Conservation (phyloP, 352 stramenopile species). For the Globisporangium orthogonon region DNA sequence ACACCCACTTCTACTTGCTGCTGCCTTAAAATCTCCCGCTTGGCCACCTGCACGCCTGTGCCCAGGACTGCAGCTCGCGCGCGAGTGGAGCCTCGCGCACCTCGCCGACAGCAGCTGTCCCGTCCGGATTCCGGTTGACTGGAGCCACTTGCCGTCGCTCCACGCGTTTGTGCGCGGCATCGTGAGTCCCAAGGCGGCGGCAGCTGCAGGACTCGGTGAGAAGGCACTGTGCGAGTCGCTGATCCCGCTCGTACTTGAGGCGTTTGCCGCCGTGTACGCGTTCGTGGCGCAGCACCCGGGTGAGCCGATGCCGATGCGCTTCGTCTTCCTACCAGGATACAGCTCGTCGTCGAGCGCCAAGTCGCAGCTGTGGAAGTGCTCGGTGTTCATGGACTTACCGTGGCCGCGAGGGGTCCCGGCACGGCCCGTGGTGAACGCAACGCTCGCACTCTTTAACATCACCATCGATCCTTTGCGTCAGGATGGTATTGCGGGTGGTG, state of each 20-base stretch:
- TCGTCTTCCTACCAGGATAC: constrained; percentile 24
- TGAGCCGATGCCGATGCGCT: constrained; percentile 40
- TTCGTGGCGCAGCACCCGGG: constrained; percentile 28
- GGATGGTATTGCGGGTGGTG: constrained; percentile 7
- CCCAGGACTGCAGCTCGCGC: constrained; percentile 35
- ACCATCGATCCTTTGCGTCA: constrained; percentile 36
- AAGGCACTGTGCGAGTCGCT: constrained; percentile 13
- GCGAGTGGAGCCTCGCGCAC: constrained; percentile 45
- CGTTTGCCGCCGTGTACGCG: constrained; percentile 36
- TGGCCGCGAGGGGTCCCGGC: constrained; percentile 19
- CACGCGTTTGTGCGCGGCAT: constrained; percentile 37
- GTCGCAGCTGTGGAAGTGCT: constrained; percentile 36
- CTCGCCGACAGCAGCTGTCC: constrained; percentile 34
- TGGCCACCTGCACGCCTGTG: background rate
- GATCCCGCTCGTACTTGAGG: constrained; percentile 31
- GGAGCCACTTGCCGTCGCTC: constrained; percentile 27
- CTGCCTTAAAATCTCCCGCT: background rate
- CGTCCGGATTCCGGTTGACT: constrained; percentile 34
- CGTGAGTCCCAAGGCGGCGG: constrained; percentile 29
- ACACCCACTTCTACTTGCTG: too few species aligned
- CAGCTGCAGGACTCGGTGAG: constrained; percentile 10
- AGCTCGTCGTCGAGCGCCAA: constrained; percentile 9
- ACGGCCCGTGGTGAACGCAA: constrained; percentile 17
- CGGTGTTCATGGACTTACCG: constrained; percentile 32
- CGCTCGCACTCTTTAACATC: constrained; percentile 49